Percentiles rank a stretch among this genome's conserved stretches.
These are phyloP conservation scores for Gnomoniopsis smithogilvyi DNA, from an alignment of 2,329 filamentous ascomycete genomes.

Conservation along the genomic window DNA sequence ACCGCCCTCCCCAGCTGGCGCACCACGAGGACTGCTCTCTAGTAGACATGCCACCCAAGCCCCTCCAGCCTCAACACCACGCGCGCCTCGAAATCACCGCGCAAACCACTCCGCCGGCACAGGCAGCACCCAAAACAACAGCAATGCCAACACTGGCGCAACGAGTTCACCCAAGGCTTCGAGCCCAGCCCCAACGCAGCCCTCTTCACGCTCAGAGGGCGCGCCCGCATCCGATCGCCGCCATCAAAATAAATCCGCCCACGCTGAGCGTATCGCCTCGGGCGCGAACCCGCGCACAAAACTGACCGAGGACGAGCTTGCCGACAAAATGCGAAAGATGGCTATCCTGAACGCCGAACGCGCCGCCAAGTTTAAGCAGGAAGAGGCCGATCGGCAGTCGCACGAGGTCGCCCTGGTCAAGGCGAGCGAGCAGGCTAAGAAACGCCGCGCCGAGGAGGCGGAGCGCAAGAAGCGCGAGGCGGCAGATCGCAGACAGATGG, in stretches of 20 bases:
- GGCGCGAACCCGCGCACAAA: slow-evolving; percentile 59
- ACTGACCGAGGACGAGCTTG: slow-evolving; percentile 56
- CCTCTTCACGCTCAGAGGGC: slow-evolving; percentile 12
- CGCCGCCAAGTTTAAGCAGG: slow-evolving; percentile 56
- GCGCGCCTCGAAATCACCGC: slow-evolving; percentile 16
- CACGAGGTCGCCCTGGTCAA: slow-evolving; percentile 53
- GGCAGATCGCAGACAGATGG: slow-evolving; percentile 48
- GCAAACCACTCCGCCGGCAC: slow-evolving; percentile 7
- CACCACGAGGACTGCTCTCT: slow-evolving; percentile 15
- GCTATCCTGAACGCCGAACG: slow-evolving; percentile 56
- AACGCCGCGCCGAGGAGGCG: slow-evolving; percentile 48
- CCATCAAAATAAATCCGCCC: slow-evolving; percentile 31
- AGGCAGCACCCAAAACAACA: slow-evolving; percentile 9
- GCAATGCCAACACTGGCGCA: background rate
- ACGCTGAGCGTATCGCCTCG: slow-evolving; percentile 43
- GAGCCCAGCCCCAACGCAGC: slow-evolving; percentile 20
- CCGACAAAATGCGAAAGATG: slow-evolving; percentile 59
- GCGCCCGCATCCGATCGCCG: slow-evolving; percentile 23
- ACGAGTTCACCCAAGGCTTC: slow-evolving; percentile 13
- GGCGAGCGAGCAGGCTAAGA: slow-evolving; percentile 53
- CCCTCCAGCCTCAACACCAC: slow-evolving; percentile 17
- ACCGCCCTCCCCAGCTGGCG: background rate
- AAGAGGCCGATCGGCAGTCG: slow-evolving; percentile 53
- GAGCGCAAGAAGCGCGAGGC: slow-evolving; percentile 50
- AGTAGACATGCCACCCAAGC: slow-evolving; percentile 18